phyloP scores from a whole-genome alignment of 768 basidiomycete genomes.

The Pleurotus ostreatus region DNA sequence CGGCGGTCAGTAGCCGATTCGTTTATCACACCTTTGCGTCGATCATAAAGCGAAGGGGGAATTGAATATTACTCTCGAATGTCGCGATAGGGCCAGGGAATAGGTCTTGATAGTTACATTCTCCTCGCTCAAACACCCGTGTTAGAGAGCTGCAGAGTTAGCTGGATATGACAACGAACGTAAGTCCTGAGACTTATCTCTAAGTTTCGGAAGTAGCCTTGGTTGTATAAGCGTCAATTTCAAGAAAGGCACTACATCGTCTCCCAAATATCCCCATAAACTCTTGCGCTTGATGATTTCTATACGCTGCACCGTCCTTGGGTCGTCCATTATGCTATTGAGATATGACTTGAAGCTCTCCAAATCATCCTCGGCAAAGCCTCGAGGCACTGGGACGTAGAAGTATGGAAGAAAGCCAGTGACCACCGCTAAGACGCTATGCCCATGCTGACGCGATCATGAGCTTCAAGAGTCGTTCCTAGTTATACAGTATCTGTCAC shows the following conservation, averaged over 20 bases:
- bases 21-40: constrained; percentile 71
- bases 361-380: constrained; percentile 69
- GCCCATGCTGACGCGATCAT: constrained; percentile 52
- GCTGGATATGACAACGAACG: not conserved
- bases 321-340: constrained; percentile 54
- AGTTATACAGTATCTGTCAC: constrained; percentile 30
- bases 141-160: constrained; percentile 9
- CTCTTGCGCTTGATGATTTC: constrained; percentile 65
- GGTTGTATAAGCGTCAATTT: constrained; percentile 77
- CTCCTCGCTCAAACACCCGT: constrained; percentile 73
- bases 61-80: constrained; percentile 93
- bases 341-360: constrained; percentile 61
- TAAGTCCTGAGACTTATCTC: constrained; percentile 65
- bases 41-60: constrained; percentile 94
- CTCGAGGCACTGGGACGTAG: constrained; percentile 83
- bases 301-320: constrained; percentile 41
- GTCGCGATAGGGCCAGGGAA: constrained; percentile 58
- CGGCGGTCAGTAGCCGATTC: not conserved
- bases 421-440: constrained; percentile 86
- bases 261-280: constrained; percentile 87
- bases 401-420: constrained; percentile 90
- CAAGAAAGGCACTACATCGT: constrained; percentile 75
- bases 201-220: constrained; percentile 75
- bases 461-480: not conserved
- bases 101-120: constrained; percentile 61